Conservation (phyloP, 2,329 filamentous ascomycete genomes). For the Cordyceps fumosorosea region DNA sequence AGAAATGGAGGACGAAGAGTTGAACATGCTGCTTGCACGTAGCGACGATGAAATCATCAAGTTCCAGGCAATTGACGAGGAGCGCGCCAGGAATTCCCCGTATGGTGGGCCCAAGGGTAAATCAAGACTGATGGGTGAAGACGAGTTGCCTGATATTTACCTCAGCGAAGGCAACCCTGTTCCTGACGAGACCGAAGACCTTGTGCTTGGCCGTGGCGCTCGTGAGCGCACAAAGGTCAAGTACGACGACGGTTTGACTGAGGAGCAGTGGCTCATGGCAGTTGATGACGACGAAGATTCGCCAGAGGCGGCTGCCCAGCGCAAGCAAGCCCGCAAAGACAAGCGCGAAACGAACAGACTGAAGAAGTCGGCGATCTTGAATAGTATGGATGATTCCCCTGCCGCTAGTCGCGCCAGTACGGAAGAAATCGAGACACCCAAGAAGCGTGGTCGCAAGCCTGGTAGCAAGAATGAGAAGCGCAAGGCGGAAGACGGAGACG, state of each 20-base stretch:
- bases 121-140: constrained; percentile 78
- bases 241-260: constrained; percentile 95
- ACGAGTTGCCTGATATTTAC: constrained; percentile 91
- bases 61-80: constrained; percentile 80
- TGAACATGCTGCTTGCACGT: constrained; percentile 90
- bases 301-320: constrained; percentile 84
- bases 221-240: constrained; percentile 90
- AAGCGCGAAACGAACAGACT: constrained; percentile 71
- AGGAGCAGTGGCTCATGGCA: constrained; percentile 98
- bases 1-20: constrained; percentile 97
- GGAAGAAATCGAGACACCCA: constrained; percentile 68
- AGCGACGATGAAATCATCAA: constrained; percentile 68
- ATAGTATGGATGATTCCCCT: constrained; percentile 60
- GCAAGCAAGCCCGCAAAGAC: constrained; percentile 80
- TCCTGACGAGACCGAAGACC: constrained; percentile 70
- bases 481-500: constrained; percentile 74
- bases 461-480: constrained; percentile 73
- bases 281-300: constrained; percentile 95
- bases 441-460: constrained; percentile 81
- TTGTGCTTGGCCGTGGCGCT: constrained; percentile 75
- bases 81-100: constrained; percentile 55
- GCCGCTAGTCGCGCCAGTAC: constrained; percentile 74
- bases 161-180: constrained; percentile 78
- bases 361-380: constrained; percentile 41
- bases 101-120: constrained; percentile 69